Evolutionary conservation across 768 basidiomycete species (phyloP).

Genomic region (Gloeophyllum trabeum): DNA sequence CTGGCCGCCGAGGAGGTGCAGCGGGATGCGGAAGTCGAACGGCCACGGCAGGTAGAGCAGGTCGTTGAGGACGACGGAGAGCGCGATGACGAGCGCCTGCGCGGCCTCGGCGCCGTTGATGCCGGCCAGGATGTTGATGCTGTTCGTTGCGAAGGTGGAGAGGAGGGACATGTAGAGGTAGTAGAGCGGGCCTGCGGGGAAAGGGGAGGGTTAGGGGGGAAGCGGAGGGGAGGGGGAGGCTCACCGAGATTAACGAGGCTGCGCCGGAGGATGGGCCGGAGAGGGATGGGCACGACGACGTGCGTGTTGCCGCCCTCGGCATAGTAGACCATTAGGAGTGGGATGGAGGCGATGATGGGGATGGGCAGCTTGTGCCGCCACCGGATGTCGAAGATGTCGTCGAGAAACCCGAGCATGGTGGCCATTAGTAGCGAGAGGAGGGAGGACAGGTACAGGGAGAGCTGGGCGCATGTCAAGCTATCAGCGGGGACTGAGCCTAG

Average conservation of each 20-base stretch:
- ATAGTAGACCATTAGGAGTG: conserved; percentile 92
- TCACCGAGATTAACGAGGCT: conserved; percentile 85
- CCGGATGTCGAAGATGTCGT: conserved; percentile 96
- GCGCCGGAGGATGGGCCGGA: conserved; percentile 62
- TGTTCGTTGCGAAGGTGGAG: conserved; percentile 95
- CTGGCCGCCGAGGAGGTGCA: conserved; percentile 56
- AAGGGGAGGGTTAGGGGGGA: conserved; percentile 1
- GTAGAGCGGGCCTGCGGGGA: conserved; percentile 70
- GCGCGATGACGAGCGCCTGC: conserved; percentile 85
- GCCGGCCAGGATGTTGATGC: conserved; percentile 97
- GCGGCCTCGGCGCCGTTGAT: conserved; percentile 94
- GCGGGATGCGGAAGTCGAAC: conserved; percentile 56
- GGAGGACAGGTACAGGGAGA: conserved; percentile 88
- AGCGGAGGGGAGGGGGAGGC: conserved; percentile 11
- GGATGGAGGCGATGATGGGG: conserved; percentile 91
- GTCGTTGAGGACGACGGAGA: conserved; percentile 88
- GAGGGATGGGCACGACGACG: conserved; percentile 82
- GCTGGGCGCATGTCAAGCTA: conserved; percentile 35
- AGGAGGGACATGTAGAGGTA: conserved; percentile 94
- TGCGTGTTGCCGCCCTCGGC: conserved; percentile 90
- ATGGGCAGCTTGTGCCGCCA: conserved; percentile 98
- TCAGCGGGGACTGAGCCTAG: background rate
- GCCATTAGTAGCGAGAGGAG: conserved; percentile 88
- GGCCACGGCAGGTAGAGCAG: conserved; percentile 90
- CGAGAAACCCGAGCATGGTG: conserved; percentile 89